phyloP scores from a whole-genome alignment of 768 basidiomycete genomes.

The Lentinula sp. region DNA sequence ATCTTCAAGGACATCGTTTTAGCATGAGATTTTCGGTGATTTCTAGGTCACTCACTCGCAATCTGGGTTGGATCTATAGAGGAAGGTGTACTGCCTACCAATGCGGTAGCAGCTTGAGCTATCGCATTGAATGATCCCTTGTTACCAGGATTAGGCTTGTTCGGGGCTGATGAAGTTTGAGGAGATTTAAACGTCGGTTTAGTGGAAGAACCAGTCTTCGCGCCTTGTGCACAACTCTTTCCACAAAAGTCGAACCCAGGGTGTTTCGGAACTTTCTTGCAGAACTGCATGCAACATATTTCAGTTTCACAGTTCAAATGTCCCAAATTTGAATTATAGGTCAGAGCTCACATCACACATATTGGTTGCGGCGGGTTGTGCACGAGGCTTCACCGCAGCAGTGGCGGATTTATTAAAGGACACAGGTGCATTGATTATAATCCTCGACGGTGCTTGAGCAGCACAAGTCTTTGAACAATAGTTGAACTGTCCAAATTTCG shows the following conservation, averaged over 20 bases:
- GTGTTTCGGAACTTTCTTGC: slow-evolving; percentile 56
- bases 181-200: not conserved
- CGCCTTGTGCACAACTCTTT: slow-evolving; percentile 53
- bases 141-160: not conserved
- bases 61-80: slow-evolving; percentile 7
- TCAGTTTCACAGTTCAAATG: not conserved
- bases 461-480: slow-evolving; percentile 56
- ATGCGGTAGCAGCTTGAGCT: slow-evolving; percentile 1
- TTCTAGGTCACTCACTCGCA: slow-evolving; percentile 5
- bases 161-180: not conserved
- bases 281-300: slow-evolving; percentile 28
- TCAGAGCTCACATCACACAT: slow-evolving; percentile 35
- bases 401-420: not conserved
- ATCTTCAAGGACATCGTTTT: slow-evolving; percentile 19
- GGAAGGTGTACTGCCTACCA: not conserved
- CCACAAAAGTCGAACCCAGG: slow-evolving; percentile 57
- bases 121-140: not conserved
- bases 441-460: slow-evolving; percentile 26
- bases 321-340: not conserved
- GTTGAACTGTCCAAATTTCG: slow-evolving; percentile 36
- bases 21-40: not conserved
- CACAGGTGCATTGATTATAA: not conserved
- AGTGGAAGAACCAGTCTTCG: slow-evolving; percentile 20
- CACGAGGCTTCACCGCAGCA: not conserved
- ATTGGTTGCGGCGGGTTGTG: not conserved